phyloP scores from a whole-genome alignment of 805 yeast genomes.

The Cyberlindnera mississippiensis region DNA sequence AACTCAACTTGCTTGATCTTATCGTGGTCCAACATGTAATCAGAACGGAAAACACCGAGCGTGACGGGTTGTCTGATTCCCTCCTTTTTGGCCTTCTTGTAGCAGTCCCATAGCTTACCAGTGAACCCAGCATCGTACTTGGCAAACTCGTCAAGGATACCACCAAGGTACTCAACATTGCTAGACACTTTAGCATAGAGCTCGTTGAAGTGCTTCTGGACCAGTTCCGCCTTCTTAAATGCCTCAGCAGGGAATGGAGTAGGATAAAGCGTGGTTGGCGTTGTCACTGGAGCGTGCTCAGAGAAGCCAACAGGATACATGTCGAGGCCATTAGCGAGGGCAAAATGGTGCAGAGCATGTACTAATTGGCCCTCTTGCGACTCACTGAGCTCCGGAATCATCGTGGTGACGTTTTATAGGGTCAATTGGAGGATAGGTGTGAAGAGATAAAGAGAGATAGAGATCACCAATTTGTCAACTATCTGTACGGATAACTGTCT shows the following conservation, averaged over 20 bases:
- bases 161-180: constrained; percentile 61
- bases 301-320: constrained; percentile 66
- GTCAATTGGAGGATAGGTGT: background rate
- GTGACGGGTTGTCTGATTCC: constrained; percentile 63
- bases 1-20: constrained; percentile 90
- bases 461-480: too few species aligned
- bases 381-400: constrained; percentile 27
- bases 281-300: constrained; percentile 45
- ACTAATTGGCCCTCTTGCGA: constrained; percentile 30
- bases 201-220: constrained; percentile 67
- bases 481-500: constrained; percentile 2
- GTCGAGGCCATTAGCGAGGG: constrained; percentile 73
- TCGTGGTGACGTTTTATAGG: constrained; percentile 2
- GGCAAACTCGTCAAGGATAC: constrained; percentile 51
- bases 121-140: constrained; percentile 73
- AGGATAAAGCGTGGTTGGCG: constrained; percentile 90
- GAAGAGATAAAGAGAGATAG: background rate
- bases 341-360: constrained; percentile 64
- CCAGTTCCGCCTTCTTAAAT: constrained; percentile 60
- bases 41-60: constrained; percentile 85
- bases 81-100: constrained; percentile 42
- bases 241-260: constrained; percentile 75
- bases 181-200: constrained; percentile 63
- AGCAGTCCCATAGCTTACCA: constrained; percentile 65
- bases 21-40: constrained; percentile 62